phyloP scores from a whole-genome alignment of 192 early-diverging fungal species.

The Mortierella antarctica region DNA sequence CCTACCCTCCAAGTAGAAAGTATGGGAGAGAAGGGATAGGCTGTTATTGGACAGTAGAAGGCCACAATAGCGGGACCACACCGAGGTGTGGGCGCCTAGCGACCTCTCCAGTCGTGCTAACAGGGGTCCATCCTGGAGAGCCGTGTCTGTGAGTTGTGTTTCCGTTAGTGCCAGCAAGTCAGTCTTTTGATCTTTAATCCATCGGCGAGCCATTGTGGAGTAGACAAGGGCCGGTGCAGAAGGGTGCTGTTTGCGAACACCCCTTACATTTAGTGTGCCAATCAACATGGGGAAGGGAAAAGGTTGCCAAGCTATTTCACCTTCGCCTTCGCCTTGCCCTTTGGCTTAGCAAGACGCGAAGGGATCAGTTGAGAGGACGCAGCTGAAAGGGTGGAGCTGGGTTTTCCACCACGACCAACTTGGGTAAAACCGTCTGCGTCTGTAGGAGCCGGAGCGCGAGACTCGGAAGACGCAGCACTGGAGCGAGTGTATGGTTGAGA shows the following conservation, averaged over 20 bases:
- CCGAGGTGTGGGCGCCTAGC: background rate
- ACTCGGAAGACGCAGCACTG: too few relatives aligned
- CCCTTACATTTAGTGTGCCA: background rate
- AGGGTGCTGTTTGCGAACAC: background rate
- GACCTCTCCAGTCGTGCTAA: background rate
- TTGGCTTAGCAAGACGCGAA: too few relatives aligned
- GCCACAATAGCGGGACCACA: slow-evolving; percentile 1
- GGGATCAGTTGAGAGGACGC: too few relatives aligned
- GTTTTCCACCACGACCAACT: too few relatives aligned
- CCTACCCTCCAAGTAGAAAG: background rate
- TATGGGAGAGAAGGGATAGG: background rate
- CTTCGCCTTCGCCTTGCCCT: too few relatives aligned
- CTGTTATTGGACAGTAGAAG: background rate
- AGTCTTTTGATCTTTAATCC: background rate
- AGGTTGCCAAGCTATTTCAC: too few relatives aligned
- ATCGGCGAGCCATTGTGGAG: background rate
- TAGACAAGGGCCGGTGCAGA: background rate
- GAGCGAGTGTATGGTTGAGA: too few relatives aligned
- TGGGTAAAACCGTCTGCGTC: too few relatives aligned
- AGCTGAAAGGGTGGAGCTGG: too few relatives aligned
- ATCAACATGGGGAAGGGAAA: background rate
- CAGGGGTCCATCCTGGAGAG: background rate
- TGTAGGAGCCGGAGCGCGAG: too few relatives aligned
- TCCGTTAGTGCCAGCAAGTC: background rate
- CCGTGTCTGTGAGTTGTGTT: background rate